Base-by-base conservation (phyloP, 2,329 filamentous ascomycete species). In the Coniochaeta sp. region DNA sequence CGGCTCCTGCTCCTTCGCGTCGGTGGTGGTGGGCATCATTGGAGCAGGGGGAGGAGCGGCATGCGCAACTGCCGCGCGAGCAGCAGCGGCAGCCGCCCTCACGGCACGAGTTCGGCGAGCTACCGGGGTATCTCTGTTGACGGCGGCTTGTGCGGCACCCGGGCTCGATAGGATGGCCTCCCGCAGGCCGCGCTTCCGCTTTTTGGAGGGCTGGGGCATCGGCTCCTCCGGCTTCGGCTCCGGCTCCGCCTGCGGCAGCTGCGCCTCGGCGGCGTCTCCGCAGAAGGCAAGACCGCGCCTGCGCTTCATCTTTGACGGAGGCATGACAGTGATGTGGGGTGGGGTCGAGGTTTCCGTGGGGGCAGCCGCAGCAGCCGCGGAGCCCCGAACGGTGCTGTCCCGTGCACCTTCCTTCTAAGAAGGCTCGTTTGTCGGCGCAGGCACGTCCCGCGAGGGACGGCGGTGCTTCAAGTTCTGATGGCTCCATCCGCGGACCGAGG, bases 401-500 rank as follows among this genome's bases (percentile, higher is more conserved):
- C 20, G 27, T 22, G 32, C 16, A n/a, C 48, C 51, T 32, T 49
- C 51, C 24, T 22, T 18, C 47, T 49, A 49, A 12, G 47, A 49
- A 35, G 47, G 47, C 20, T 49, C 51, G 14, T 46, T 31, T 18
- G 47, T 33, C 20, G 48, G 22, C 32, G 51, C 31, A 20, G 35
- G 18, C 20, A 47, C 47, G 6, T 49, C 49, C 35, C 51, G 55
- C 26, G 45, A 51, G 60, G 55, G 32, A 60, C 57, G 48, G 55
- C 18, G 28, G 14, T 28, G 58, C 48, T 65, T 63, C 16, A 67
- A 61, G 55, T 71, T 74, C 56, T 72, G 72, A 26, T 74, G 67
- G 46, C 77, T 79, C 79, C 79, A 83, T 1, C 79, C 79, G 26
- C 79, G 66, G 28, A 83, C 81, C 40, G 73, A 71, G 12, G 77